These are phyloP conservation scores for Pyrenophora teres DNA, from an alignment of 2,329 filamentous ascomycete species.

Conservation along the genomic window DNA sequence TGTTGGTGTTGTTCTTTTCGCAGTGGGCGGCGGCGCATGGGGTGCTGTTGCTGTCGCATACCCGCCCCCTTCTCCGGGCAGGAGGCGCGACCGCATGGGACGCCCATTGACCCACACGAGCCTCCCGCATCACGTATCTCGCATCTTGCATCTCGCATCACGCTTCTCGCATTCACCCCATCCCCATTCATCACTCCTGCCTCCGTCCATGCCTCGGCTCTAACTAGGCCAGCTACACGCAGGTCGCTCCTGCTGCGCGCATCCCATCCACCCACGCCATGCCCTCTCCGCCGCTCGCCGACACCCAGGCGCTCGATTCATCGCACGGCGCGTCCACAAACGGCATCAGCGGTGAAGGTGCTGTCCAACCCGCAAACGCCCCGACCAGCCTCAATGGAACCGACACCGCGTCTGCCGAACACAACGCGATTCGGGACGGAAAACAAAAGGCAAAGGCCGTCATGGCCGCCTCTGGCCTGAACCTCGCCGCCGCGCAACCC, in stretches of 20 bases:
- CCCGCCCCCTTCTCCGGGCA: constrained; percentile 27
- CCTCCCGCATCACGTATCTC: not conserved
- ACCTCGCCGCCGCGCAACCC: constrained; percentile 35
- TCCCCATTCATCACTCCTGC: constrained; percentile 23
- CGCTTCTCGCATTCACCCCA: constrained; percentile 1
- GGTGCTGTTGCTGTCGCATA: constrained; percentile 22
- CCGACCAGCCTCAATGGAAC: constrained; percentile 31
- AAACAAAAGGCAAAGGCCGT: constrained; percentile 66
- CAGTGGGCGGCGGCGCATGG: constrained; percentile 16
- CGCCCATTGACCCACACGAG: constrained; percentile 26
- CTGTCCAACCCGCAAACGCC: constrained; percentile 41
- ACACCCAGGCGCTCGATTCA: constrained; percentile 28
- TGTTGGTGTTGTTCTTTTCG: constrained; percentile 20
- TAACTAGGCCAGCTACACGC: constrained; percentile 37
- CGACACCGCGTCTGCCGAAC: constrained; percentile 36
- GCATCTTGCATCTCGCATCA: not conserved
- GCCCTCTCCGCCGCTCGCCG: constrained; percentile 43
- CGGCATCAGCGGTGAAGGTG: constrained; percentile 38
- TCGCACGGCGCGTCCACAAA: constrained; percentile 42
- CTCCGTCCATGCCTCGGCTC: constrained; percentile 34
- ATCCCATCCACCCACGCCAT: constrained; percentile 33
- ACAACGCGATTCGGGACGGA: constrained; percentile 59
- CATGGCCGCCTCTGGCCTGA: constrained; percentile 58
- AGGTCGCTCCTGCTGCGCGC: constrained; percentile 37
- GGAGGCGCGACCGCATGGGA: constrained; percentile 32